phyloP scores from a whole-genome alignment of 208 protist genomes.

The Lotmaria passim region DNA sequence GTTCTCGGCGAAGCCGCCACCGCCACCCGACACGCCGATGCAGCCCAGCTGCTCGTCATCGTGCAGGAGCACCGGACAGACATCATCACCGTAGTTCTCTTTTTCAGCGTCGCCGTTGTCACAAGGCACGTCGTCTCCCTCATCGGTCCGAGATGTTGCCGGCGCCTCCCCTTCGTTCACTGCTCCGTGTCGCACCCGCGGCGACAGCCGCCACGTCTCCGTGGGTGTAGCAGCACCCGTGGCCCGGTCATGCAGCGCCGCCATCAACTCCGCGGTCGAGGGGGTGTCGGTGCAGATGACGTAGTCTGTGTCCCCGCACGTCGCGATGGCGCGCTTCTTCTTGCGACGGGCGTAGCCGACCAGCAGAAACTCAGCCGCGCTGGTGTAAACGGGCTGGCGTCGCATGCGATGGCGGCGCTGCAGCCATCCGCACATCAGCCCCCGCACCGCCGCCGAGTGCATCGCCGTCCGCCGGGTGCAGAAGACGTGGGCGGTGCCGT shows the following conservation, averaged over 20 bases:
- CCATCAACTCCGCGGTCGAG: neutral
- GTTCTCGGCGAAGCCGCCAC: neutral
- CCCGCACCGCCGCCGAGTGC: slow-evolving; percentile 12
- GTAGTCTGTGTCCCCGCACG: slow-evolving; percentile 24
- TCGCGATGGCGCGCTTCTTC: neutral
- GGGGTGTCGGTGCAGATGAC: slow-evolving; percentile 12
- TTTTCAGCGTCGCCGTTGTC: too few species aligned
- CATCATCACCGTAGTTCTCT: neutral
- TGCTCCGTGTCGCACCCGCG: neutral
- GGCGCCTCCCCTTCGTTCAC: too few species aligned
- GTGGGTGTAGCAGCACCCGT: too few species aligned
- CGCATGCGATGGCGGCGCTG: slow-evolving; percentile 31
- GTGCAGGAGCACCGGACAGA: neutral
- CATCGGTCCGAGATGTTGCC: too few species aligned
- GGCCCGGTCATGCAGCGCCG: neutral
- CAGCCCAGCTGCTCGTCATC: neutral
- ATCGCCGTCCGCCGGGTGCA: slow-evolving; percentile 22
- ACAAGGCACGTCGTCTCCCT: neutral
- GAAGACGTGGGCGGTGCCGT: slow-evolving; percentile 42
- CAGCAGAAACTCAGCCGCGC: slow-evolving; percentile 16
- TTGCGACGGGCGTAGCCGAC: neutral
- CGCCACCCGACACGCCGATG: neutral
- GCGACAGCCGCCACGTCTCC: neutral
- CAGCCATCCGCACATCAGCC: slow-evolving; percentile 29
- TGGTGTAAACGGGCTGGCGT: slow-evolving; percentile 20